phyloP scores from a whole-genome alignment of 1,284 basidiomycete species.

The Trichosporon faecale region DNA sequence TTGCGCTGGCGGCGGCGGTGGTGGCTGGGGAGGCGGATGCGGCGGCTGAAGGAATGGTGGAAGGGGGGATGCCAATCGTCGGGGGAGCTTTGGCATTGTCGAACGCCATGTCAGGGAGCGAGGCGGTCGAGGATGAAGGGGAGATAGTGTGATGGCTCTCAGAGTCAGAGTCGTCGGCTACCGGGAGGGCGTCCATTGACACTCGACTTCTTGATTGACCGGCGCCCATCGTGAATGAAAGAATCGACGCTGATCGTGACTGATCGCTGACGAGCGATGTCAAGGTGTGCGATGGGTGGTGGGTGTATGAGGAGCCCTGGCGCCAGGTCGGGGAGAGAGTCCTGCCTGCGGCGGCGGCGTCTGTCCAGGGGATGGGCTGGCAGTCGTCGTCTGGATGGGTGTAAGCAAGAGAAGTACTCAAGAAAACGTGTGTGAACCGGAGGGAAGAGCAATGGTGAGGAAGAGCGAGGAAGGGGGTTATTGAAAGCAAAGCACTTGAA shows the following conservation, averaged over 20 bases:
- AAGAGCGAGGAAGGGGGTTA: neutral
- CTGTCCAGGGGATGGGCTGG: conserved; percentile 10
- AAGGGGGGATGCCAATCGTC: conserved; percentile 7
- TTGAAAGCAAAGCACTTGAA: neutral
- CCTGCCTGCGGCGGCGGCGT: neutral
- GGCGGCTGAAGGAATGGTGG: neutral
- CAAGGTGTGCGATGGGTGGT: conserved; percentile 9
- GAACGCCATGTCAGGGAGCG: conserved; percentile 18
- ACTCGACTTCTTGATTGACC: conserved; percentile 22
- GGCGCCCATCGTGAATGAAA: conserved; percentile 8
- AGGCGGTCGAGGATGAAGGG: conserved; percentile 20
- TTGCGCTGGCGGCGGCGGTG: neutral
- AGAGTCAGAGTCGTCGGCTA: conserved; percentile 14
- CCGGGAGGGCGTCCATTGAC: conserved; percentile 24
- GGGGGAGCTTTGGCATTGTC: conserved; percentile 9
- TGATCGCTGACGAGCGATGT: conserved; percentile 1
- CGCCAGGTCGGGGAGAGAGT: conserved; percentile 8
- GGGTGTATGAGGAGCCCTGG: neutral
- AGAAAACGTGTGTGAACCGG: neutral
- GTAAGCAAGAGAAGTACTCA: neutral
- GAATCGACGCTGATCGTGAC: conserved; percentile 16
- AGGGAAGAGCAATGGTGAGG: neutral
- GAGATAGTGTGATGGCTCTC: conserved; percentile 14
- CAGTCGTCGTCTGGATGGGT: conserved; percentile 2
- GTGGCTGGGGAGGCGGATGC: neutral